Evolutionary conservation across 2,329 filamentous ascomycete species (phyloP).

Genomic region (Cladosporium austrohemisphaericum): DNA sequence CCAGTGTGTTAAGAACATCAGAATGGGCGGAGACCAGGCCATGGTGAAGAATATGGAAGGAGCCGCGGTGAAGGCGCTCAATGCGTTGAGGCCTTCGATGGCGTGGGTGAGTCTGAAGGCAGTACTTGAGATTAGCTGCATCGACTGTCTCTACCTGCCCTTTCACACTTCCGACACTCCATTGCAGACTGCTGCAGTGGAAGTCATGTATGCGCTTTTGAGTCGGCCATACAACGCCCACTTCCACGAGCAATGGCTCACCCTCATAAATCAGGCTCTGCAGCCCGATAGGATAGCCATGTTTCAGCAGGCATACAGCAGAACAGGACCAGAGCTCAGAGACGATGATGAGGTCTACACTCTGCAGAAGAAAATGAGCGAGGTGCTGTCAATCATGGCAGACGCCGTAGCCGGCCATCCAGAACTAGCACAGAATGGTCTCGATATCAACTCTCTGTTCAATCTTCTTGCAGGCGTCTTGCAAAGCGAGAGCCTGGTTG

Average conservation of each 20-base stretch:
- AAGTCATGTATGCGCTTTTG: conserved; percentile 37
- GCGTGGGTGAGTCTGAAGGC: conserved; percentile 85
- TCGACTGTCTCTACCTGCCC: conserved; percentile 66
- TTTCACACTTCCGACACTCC: conserved; percentile 67
- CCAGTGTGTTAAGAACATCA: conserved; percentile 58
- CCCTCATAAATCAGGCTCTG: conserved; percentile 27
- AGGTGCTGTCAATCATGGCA: conserved; percentile 83
- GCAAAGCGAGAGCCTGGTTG: conserved; percentile 79
- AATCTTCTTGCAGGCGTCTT: conserved; percentile 74
- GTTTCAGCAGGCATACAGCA: conserved; percentile 30
- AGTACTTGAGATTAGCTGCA: conserved; percentile 66
- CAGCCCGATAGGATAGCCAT: conserved; percentile 29
- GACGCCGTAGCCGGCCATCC: conserved; percentile 79
- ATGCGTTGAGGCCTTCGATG: conserved; percentile 73
- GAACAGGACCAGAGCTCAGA: conserved; percentile 44
- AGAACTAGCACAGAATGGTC: conserved; percentile 56
- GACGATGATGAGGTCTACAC: conserved; percentile 91
- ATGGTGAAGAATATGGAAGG: conserved; percentile 48
- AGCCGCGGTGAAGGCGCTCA: conserved; percentile 72
- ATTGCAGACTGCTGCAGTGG: conserved; percentile 64
- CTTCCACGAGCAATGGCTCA: conserved; percentile 55
- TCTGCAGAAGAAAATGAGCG: conserved; percentile 88
- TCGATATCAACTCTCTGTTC: conserved; percentile 72
- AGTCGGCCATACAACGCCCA: conserved; percentile 56
- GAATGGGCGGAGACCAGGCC: conserved; percentile 51